Percentiles rank a stretch among this genome's conserved stretches.
phyloP scores from a whole-genome alignment of 2,329 filamentous ascomycete species.

The Bimuria novae-zelandiae region DNA sequence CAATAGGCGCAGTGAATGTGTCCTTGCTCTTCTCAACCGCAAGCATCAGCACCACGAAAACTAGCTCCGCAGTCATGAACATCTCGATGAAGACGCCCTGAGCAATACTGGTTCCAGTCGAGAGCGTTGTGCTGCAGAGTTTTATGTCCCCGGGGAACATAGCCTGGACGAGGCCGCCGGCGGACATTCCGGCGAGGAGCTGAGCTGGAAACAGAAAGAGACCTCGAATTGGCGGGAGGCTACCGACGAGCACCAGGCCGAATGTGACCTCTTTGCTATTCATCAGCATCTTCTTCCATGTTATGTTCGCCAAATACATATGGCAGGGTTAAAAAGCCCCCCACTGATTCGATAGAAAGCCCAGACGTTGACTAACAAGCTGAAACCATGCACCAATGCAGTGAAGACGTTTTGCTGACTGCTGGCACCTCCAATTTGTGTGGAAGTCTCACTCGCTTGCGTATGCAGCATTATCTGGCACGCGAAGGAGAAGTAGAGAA shows the following conservation, averaged over 20 bases:
- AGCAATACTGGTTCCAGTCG: conserved; percentile 22
- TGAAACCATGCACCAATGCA: conserved; percentile 39
- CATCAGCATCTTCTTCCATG: conserved; percentile 30
- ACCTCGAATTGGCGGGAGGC: conserved; percentile 29
- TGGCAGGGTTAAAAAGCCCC: conserved; percentile 34
- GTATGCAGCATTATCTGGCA: conserved; percentile 46
- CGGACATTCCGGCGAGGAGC: background rate
- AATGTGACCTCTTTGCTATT: background rate
- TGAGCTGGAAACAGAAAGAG: background rate
- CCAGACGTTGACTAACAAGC: conserved; percentile 42
- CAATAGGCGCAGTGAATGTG: conserved; percentile 51
- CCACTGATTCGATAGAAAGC: conserved; percentile 45
- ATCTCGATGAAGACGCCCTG: conserved; percentile 36
- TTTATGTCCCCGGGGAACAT: background rate
- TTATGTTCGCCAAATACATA: conserved; percentile 25
- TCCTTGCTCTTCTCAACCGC: conserved; percentile 65
- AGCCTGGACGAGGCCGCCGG: conserved; percentile 14
- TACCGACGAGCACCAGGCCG: conserved; percentile 35
- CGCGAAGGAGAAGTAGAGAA: conserved; percentile 44
- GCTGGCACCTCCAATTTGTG: conserved; percentile 10
- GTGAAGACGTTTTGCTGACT: conserved; percentile 43
- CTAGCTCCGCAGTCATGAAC: conserved; percentile 41
- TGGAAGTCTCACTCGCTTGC: conserved; percentile 4
- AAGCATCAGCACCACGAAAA: conserved; percentile 57
- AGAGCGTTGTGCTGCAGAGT: conserved; percentile 27